Evolutionary conservation across 805 yeast genomes (phyloP).

Genomic region (Clavispora vitiphila): DNA sequence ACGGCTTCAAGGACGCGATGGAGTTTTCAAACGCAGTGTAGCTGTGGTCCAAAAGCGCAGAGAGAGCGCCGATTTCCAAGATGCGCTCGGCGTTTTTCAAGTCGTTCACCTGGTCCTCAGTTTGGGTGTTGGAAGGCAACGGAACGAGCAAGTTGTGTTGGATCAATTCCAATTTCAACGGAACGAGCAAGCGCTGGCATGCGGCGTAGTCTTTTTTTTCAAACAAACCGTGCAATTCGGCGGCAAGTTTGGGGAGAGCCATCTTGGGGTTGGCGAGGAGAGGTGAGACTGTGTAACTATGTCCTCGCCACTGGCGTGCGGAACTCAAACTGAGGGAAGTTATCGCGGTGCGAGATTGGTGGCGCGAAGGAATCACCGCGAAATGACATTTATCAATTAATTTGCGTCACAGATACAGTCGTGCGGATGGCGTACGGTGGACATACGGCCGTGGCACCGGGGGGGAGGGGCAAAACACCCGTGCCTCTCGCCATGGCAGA

Average conservation of each 20-base stretch:
- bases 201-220: constrained; percentile 54
- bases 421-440: too few species aligned
- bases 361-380: too few species aligned
- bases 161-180: constrained; percentile 74
- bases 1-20: constrained; percentile 70
- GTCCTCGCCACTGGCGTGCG: constrained; percentile 1
- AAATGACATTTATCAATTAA: too few species aligned
- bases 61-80: constrained; percentile 82
- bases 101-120: constrained; percentile 51
- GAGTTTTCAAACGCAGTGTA: constrained; percentile 66
- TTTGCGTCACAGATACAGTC: too few species aligned
- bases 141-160: constrained; percentile 78
- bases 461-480: too few species aligned
- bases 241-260: constrained; percentile 67
- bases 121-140: constrained; percentile 25
- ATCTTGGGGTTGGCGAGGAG: constrained; percentile 18
- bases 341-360: too few species aligned
- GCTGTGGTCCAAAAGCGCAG: constrained; percentile 61
- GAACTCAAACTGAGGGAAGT: not conserved
- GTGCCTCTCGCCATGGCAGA: too few species aligned
- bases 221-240: constrained; percentile 62
- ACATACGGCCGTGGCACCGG: too few species aligned
- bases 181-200: constrained; percentile 59
- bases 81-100: constrained; percentile 74
- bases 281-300: not conserved